Evolutionary conservation across 106 monocot genomes (phyloP).

Genomic region (Xerophyta viscosa): DNA sequence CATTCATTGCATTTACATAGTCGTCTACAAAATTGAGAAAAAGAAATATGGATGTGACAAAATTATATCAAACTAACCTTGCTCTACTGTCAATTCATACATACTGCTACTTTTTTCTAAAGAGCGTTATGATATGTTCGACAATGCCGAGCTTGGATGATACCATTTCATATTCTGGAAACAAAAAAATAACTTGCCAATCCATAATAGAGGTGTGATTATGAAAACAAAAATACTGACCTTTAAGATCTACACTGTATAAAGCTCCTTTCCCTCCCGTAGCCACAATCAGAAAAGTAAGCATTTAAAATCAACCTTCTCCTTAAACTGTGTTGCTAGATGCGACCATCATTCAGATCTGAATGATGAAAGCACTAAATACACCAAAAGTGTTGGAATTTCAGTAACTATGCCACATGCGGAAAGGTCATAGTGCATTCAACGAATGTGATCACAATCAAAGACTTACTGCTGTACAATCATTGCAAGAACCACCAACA

Average conservation of each 20-base stretch:
- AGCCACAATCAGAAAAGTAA: constrained; percentile 81
- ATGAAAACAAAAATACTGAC: constrained; percentile 23
- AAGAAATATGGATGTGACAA: no score
- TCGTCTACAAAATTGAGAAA: constrained; percentile 41
- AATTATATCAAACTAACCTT: no score
- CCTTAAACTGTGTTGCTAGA: constrained; percentile 78
- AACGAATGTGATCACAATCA: neutral
- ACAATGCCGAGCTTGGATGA: constrained; percentile 74
- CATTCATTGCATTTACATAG: constrained; percentile 89
- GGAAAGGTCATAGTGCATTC: no score
- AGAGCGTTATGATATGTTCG: constrained; percentile 96
- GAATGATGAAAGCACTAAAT: constrained; percentile 71
- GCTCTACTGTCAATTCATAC: no score
- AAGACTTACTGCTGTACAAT: constrained; percentile 76
- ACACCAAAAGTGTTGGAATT: constrained; percentile 1
- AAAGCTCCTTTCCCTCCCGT: constrained; percentile 97
- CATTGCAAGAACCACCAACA: constrained; percentile 50
- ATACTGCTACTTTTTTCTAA: constrained; percentile 93
- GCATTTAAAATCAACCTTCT: constrained; percentile 96
- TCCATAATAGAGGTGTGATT: no score
- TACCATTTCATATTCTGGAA: constrained; percentile 72
- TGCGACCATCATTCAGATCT: constrained; percentile 78
- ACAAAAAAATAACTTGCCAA: constrained; percentile 3
- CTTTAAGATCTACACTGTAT: constrained; percentile 84
- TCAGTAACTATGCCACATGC: no score